Percentiles rank a stretch among this genome's conserved stretches.
These are phyloP conservation scores for Chlorophyllum brunneum DNA, from an alignment of 768 basidiomycete species.

Conservation along the genomic window DNA sequence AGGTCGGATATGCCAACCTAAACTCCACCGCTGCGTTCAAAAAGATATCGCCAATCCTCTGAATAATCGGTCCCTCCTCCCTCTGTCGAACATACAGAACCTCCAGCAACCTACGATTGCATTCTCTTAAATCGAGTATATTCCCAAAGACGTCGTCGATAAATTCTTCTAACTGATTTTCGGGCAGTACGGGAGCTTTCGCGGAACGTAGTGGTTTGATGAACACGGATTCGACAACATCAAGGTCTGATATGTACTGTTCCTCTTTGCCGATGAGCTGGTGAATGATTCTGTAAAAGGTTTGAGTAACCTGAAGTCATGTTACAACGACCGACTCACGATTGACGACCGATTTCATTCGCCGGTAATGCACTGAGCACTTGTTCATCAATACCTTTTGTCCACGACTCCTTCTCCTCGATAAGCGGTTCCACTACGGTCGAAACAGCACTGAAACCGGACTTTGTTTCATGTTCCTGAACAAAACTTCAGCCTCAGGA, in stretches of 20 bases:
- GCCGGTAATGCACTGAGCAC: constrained; percentile 52
- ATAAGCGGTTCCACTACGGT: constrained; percentile 28
- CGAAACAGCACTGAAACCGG: constrained; percentile 18
- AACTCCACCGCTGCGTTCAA: constrained; percentile 86
- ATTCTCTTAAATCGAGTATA: constrained; percentile 80
- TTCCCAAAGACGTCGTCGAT: constrained; percentile 91
- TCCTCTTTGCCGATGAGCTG: constrained; percentile 88
- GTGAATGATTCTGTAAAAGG: constrained; percentile 60
- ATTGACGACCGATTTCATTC: constrained; percentile 82
- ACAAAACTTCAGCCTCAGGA: constrained; percentile 1
- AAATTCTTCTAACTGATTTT: constrained; percentile 68
- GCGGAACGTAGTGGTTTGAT: constrained; percentile 45
- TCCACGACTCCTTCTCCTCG: constrained; percentile 39
- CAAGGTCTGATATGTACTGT: constrained; percentile 85
- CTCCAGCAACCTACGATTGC: constrained; percentile 79
- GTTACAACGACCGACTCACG: constrained; percentile 28
- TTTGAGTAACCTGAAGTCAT: neutral
- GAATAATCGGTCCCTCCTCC: constrained; percentile 81
- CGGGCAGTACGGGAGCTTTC: constrained; percentile 40
- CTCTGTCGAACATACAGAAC: constrained; percentile 82
- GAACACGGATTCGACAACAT: constrained; percentile 70
- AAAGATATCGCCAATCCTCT: constrained; percentile 86
- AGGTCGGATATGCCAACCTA: constrained; percentile 79
- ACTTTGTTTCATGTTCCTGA: neutral
- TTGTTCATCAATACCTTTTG: constrained; percentile 38